Base-by-base conservation (phyloP, 2,329 filamentous ascomycete species). In the Cladosporium sp. region DNA sequence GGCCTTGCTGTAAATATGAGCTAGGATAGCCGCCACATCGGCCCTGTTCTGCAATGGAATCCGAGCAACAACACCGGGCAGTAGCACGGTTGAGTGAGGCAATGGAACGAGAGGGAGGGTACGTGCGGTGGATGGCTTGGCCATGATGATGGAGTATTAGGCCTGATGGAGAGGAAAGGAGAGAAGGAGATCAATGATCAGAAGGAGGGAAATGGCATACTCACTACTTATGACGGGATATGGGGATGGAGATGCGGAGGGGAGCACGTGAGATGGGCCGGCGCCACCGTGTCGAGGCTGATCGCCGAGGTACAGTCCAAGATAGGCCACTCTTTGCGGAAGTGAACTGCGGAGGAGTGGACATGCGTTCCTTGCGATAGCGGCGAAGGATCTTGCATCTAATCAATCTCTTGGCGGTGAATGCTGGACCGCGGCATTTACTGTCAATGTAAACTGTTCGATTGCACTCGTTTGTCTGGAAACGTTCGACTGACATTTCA, bases 1-100 rank as follows among this genome's bases (percentile, higher is more conserved):
- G 22, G 85, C 84, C 59, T 84, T 83, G 62, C 87, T 87, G 70
- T 95, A 92, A 54, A 96, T 82, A 60, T 86, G 85, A 17, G 90
- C 88, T 51, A 99, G 83, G 39, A 97, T 81, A 44, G 92, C 88
- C 47, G 89, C 86, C 58, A 97, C 86, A 70, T 97, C 93, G 58
- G 89, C 84, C 45, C 92, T 88, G 68, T 85, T 84, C 36, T 85
- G 83, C 47, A 96, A 85, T 49, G 89, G 84, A 58, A 97, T 87
- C 60, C 91, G 86, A 61, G 95, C 80, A 44, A 91, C 84, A 51
- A 91, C 83, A 55, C 90, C 89, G 3, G 93, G 93, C 8, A 96
- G 80, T 36, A 97, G 82, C 58, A 96, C 87, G 55, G 83, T 81
- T 58, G 86, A 87, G 64, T 85, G 84, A 47, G 89, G 83, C 38